Base-by-base conservation (phyloP, 805 yeast species). In the Teunomyces panamensis region DNA sequence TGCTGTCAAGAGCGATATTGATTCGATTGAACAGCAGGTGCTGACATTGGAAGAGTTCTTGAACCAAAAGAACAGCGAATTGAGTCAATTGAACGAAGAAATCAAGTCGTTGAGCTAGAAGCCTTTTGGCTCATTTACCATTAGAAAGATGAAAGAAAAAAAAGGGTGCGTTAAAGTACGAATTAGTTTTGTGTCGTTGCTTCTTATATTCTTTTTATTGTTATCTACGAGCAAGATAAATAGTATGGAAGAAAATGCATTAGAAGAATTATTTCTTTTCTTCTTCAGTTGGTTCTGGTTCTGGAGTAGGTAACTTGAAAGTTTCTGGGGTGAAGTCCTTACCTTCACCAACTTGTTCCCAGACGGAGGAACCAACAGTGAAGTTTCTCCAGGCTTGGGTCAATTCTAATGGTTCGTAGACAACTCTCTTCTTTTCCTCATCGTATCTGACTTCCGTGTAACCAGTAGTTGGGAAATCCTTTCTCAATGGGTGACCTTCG, bases 301-400 rank as follows among this genome's bases (percentile, higher is more conserved):
- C 81, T 28, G 95, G 95, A 43, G 83, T 77, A 45, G 96, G 96
- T 60, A 89, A 80, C 66, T 84, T 84, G 78, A 88, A 89, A 35
- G 80, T 68, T 52, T 84, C 90, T 5, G 96, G 96, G 20, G 92
- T 82, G 56, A 77, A 81, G 65, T 89, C 96, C 52, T 80, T 76
- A 60, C 96, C 96, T 14, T 84, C 85, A 49, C 96, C 96, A 56
- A 88, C 92, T 56, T 86, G 96, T 67, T 89, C 96, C 94, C 96
- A 89, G 42, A 86, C 89, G 29, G 92, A 82, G 9, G 92, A 83
- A 42, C 96, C 96, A 42, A 87, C 95, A 26, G 87, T 75, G 73
- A 89, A 89, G 75, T 87, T 86, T 77, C 96, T 83, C 83, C 89
- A 89, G 10, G 96, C 96, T 73, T 89, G 96, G 29, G 96, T 87